These are phyloP conservation scores for Neurospora sp. DNA, from an alignment of 495 filamentous ascomycete species.

Conservation along the genomic window DNA sequence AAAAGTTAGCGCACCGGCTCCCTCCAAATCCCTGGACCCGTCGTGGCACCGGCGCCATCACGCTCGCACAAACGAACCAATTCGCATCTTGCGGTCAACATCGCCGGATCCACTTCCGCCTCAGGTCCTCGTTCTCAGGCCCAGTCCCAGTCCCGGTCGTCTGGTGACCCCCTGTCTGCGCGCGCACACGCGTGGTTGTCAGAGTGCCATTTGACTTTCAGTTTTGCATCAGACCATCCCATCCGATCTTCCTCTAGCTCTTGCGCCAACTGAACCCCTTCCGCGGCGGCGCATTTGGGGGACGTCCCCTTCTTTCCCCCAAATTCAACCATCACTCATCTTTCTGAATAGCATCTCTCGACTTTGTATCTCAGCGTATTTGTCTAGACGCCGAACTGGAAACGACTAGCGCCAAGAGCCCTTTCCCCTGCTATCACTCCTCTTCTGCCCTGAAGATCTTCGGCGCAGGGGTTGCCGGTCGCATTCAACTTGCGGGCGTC, in stretches of 20 bases:
- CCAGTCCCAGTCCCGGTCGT: neutral
- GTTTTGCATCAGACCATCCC: neutral
- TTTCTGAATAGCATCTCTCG: neutral
- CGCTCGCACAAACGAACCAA: neutral
- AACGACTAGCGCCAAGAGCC: neutral
- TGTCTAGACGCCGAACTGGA: neutral
- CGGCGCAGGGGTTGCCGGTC: neutral
- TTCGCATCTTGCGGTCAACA: neutral
- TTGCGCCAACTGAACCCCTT: neutral
- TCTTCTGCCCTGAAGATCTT: neutral
- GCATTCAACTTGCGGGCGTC: neutral
- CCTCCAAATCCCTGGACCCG: neutral
- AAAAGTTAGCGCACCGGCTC: neutral
- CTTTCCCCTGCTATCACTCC: neutral
- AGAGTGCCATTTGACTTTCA: neutral
- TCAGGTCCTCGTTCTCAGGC: neutral
- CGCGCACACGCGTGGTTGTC: neutral
- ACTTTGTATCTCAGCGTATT: neutral
- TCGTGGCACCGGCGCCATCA: neutral
- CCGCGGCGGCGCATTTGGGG: neutral
- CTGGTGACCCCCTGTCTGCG: neutral
- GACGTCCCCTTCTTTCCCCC: neutral
- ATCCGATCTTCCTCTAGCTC: neutral
- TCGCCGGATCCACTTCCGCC: neutral
- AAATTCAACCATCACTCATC: neutral